phyloP scores from a whole-genome alignment of 2,329 filamentous ascomycete species.

The Hypoxylon sp. region DNA sequence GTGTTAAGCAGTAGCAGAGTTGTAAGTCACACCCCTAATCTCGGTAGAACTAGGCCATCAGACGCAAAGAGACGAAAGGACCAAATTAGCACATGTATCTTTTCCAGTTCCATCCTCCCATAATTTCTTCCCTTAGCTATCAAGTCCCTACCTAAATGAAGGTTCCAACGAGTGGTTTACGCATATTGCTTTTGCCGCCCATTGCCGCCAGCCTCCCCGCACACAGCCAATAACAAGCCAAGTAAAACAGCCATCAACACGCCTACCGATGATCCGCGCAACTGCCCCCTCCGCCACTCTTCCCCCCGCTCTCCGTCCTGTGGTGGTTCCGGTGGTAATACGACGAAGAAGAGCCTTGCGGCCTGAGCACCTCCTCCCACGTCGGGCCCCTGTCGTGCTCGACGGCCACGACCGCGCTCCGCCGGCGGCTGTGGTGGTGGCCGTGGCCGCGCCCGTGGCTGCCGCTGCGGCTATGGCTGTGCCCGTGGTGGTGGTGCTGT shows the following conservation, averaged over 20 bases:
- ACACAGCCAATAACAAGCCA: no score
- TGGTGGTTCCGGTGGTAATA: conserved; percentile 1
- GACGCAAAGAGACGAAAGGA: background rate
- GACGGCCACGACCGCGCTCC: conserved; percentile 22
- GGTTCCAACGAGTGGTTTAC: no score
- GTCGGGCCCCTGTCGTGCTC: conserved; percentile 42
- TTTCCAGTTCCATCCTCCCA: no score
- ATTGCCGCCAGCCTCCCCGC: no score
- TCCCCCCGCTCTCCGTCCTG: conserved; percentile 9
- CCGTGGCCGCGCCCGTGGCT: conserved; percentile 8
- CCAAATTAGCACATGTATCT: no score
- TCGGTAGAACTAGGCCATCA: no score
- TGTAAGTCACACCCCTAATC: no score
- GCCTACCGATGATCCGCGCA: conserved; percentile 11
- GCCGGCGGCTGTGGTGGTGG: conserved; percentile 9
- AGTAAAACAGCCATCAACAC: background rate
- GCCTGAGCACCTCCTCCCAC: conserved; percentile 44
- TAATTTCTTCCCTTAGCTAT: no score
- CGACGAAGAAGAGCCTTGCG: conserved; percentile 1
- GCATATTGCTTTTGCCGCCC: no score
- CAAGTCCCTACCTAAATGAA: no score
- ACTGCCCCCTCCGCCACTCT: conserved; percentile 9
- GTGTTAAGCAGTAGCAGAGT: no score
- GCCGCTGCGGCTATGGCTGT: background rate
- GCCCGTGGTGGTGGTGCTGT: conserved; percentile 9